Evolutionary conservation across 1,284 basidiomycete genomes (phyloP).

Genomic region (Pterulicium gracile): DNA sequence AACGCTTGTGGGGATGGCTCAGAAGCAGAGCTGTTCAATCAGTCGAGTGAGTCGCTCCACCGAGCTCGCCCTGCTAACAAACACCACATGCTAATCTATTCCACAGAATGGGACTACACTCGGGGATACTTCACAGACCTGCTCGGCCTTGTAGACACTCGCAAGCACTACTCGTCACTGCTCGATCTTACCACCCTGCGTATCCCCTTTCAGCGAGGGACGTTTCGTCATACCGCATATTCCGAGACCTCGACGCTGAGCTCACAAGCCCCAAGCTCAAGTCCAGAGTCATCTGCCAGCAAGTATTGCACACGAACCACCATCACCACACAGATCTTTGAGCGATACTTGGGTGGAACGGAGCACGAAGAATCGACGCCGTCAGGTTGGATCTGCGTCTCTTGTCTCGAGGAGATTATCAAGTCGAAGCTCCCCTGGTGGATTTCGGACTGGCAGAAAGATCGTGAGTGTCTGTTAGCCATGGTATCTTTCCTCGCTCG

Average conservation of each 20-base stretch:
- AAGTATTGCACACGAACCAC: background rate
- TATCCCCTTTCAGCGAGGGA: background rate
- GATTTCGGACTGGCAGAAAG: constrained; percentile 1
- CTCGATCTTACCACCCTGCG: background rate
- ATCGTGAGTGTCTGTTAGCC: too few relatives aligned
- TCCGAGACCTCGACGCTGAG: background rate
- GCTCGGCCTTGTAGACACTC: background rate
- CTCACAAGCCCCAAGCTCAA: too few relatives aligned
- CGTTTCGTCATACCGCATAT: too few relatives aligned
- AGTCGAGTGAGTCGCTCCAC: too few relatives aligned
- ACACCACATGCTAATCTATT: too few relatives aligned
- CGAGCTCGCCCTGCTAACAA: too few relatives aligned
- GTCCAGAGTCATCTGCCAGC: too few relatives aligned
- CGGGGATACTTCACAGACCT: background rate
- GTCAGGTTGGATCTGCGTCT: background rate
- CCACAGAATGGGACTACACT: background rate
- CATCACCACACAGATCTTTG: background rate
- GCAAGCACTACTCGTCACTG: background rate
- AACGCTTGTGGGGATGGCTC: too few relatives aligned
- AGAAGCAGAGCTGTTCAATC: too few relatives aligned
- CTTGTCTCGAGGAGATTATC: background rate
- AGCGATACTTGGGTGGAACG: background rate
- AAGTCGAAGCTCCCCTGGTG: background rate
- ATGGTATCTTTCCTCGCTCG: too few relatives aligned
- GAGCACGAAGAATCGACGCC: background rate